Evolutionary conservation across 345 rosid genomes (phyloP), one percentile per base, ranked within the genome.

Genomic region (Eucalyptus camaldulensis): DNA sequence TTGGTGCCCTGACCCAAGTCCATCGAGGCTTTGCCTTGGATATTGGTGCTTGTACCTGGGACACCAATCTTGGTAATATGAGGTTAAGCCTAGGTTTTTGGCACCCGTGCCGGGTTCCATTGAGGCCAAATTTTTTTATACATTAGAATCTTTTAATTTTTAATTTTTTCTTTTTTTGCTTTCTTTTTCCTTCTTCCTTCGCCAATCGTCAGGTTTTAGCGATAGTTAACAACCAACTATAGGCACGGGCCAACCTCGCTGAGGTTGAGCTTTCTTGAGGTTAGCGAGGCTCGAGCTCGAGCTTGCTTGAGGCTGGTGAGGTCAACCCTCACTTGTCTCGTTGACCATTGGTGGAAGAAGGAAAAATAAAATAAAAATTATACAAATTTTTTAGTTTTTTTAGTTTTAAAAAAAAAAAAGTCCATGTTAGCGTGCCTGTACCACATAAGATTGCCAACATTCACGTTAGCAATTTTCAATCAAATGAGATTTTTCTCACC

Each of bases 161-260:
- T 43, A 43, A 21, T 21, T 54, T 22, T 56, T 24, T 9, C 6
- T 8, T 24, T 24, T 5, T 56, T 56, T 21, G 9, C 4, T 56
- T 56, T 56, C 62, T 10, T 56, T 56, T 56, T 56, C 13, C 6
- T 56, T 56, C 62, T 56, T 56, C 29, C 29, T 56, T 22, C 0
- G 2, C 13, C 13, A 56, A 24, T 56, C 1, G 13, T 56, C 1
- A 1, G 2, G 62, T 25, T 25, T 56, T 25, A 22, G 29, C 3
- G 1, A 56, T 2, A 10, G 62, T 22, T 56, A 11, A 27, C 29
- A 56, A 56, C 62, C 29, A 56, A 56, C 62, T 25, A 56, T 25
- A 56, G 29, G 27, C 6, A 1, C 1, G 0, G 13, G 29, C 29
- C 62, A 56, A 56, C 29, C 62, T 56, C 0, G 1, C 1, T 2